A percentile compares a stretch with the other conserved stretches of the same genome.
These are phyloP conservation scores for Inga oerstediana DNA, from an alignment of 306 rosid species.

Conservation along the genomic window DNA sequence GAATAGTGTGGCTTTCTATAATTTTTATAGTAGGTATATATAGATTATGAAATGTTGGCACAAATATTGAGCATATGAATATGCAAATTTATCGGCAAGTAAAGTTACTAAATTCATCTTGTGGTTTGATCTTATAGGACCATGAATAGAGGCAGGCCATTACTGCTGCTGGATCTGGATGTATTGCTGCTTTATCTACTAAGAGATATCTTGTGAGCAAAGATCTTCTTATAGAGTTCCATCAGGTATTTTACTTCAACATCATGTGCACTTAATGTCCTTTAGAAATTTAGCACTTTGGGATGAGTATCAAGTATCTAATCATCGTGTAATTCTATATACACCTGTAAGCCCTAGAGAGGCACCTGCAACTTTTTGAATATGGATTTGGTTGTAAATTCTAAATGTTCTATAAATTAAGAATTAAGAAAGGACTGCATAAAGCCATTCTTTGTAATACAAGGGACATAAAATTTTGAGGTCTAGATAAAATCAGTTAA, in stretches of 20 bases:
- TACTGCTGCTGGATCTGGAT: constrained; percentile 82
- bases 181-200: constrained; percentile 72
- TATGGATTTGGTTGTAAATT: neutral
- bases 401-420: neutral
- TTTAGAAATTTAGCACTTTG: neutral
- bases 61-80: neutral
- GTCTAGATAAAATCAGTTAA: neutral
- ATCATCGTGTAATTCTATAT: neutral
- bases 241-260: constrained; percentile 53
- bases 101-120: constrained; percentile 3
- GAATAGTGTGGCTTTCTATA: neutral
- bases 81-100: neutral
- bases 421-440: neutral
- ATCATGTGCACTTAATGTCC: neutral
- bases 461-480: neutral
- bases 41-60: neutral
- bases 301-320: neutral
- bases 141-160: constrained; percentile 81
- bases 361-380: neutral
- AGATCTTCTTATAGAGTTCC: constrained; percentile 66
- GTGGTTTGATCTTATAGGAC: constrained; percentile 45
- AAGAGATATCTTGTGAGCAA: constrained; percentile 71
- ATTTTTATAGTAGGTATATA: neutral
- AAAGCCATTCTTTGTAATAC: neutral
- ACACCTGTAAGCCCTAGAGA: neutral